Base-by-base conservation (phyloP, 345 rosid species). In the Rhizophora mangle region DNA sequence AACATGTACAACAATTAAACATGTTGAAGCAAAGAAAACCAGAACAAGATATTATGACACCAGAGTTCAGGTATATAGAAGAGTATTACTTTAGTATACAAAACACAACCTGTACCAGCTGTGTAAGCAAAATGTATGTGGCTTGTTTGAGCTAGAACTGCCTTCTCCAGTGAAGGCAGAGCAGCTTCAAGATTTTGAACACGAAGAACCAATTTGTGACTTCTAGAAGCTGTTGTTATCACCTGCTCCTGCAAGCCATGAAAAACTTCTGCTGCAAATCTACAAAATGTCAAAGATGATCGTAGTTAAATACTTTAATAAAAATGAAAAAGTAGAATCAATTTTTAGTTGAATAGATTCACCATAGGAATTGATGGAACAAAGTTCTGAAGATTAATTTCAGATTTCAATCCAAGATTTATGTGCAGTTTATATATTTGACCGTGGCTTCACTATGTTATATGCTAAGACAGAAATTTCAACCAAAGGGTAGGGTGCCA, bases 101-200 rank as follows among this genome's bases (percentile, higher is more conserved):
- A 69, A 65, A 76, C 64, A 57, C 69, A 67, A 79, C 76, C 74
- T 84, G 76, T 79, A 91, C 99, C 99, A 78, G 93, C 90, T 32
- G 96, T 87, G 82, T 95, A 95, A 22, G 99, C 93, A 83, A 92
- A 90, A 82, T 92, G 97, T 65, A 92, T 75, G 72, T 92, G 97
- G 72, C 84, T 92, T 65, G 89, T 95, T 70, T 92, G 99, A 72
- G 85, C 85, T 72, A 90, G 76, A 36, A 90, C 76, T n/a, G 89
- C 87, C 85, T 85, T 92, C 82, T 95, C 97, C 71, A 92, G 82
- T 18, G 96, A 78, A 79, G 94, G 89, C 54, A 95, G 85, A 56
- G 90, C 80, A 75, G 92, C 83, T 84, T 95, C 99, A 27, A 95
- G 88, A 59, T 76, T 77, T 80, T 84, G 83, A 63, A 88, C 80